phyloP scores from a whole-genome alignment of 2,329 filamentous ascomycete species.

The Stagonosporopsis chrysanthemi region DNA sequence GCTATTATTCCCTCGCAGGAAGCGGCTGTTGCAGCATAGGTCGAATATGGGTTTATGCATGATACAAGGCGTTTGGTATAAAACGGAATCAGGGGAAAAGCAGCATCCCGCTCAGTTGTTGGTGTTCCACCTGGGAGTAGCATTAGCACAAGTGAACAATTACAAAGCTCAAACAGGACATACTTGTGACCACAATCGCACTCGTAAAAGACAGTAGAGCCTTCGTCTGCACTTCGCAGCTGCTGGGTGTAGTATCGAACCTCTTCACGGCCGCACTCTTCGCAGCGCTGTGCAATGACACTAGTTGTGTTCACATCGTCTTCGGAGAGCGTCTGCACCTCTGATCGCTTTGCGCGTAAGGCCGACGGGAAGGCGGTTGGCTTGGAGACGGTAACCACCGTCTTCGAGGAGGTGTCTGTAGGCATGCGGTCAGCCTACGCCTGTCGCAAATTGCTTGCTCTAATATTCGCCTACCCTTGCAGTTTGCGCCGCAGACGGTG shows the following conservation, averaged over 20 bases:
- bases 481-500: constrained; percentile 84
- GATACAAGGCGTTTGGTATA: constrained; percentile 34
- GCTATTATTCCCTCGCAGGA: constrained; percentile 74
- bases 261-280: constrained; percentile 80
- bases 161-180: constrained; percentile 39
- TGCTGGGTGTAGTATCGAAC: constrained; percentile 88
- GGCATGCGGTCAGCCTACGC: constrained; percentile 7
- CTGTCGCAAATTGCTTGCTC: background rate
- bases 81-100: constrained; percentile 19
- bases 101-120: constrained; percentile 65
- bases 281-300: constrained; percentile 72
- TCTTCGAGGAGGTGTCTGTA: constrained; percentile 63
- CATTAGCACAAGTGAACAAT: constrained; percentile 26
- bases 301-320: constrained; percentile 80
- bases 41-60: constrained; percentile 25
- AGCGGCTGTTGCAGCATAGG: constrained; percentile 39
- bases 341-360: constrained; percentile 86
- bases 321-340: constrained; percentile 79
- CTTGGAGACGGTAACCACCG: constrained; percentile 83
- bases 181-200: constrained; percentile 89
- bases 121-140: constrained; percentile 58
- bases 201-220: constrained; percentile 87
- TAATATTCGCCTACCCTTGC: constrained; percentile 68
- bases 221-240: constrained; percentile 91
- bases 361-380: constrained; percentile 88